These are phyloP conservation scores for Penicillium bovifimosum DNA, from an alignment of 495 filamentous ascomycete species.

Conservation along the genomic window DNA sequence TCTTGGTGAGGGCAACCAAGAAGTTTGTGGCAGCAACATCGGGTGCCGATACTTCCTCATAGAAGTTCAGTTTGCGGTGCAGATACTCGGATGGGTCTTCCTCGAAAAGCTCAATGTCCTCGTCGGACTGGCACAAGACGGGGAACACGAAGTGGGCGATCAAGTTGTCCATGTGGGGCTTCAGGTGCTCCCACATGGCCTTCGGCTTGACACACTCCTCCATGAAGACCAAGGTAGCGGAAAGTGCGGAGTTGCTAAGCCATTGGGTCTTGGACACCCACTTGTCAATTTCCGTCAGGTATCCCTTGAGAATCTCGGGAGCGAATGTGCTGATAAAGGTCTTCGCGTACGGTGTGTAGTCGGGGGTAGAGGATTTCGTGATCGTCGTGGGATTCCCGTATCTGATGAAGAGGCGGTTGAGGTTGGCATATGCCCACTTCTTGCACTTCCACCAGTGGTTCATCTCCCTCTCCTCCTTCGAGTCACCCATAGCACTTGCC, in stretches of 20 bases:
- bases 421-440: slow-evolving; percentile 98
- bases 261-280: slow-evolving; percentile 93
- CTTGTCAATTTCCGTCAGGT: slow-evolving; percentile 88
- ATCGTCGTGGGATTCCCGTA: slow-evolving; percentile 79
- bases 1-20: slow-evolving; percentile 87
- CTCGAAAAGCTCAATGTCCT: slow-evolving; percentile 91
- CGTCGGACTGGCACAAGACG: slow-evolving; percentile 84
- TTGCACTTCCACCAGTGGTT: slow-evolving; percentile 99
- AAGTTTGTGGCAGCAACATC: slow-evolving; percentile 98
- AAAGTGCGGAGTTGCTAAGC: slow-evolving; percentile 89
- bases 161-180: slow-evolving; percentile 85
- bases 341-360: slow-evolving; percentile 76
- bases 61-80: slow-evolving; percentile 94
- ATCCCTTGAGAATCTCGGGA: slow-evolving; percentile 89
- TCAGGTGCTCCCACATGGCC: slow-evolving; percentile 89
- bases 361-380: slow-evolving; percentile 60
- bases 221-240: slow-evolving; percentile 85
- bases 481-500: slow-evolving; percentile 69
- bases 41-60: slow-evolving; percentile 92
- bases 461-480: slow-evolving; percentile 77
- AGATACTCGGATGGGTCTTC: slow-evolving; percentile 93
- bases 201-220: slow-evolving; percentile 98
- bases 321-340: slow-evolving; percentile 87
- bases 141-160: slow-evolving; percentile 94
- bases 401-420: slow-evolving; percentile 93